phyloP scores from a whole-genome alignment of 306 rosid genomes.

The Datisca glomerata region DNA sequence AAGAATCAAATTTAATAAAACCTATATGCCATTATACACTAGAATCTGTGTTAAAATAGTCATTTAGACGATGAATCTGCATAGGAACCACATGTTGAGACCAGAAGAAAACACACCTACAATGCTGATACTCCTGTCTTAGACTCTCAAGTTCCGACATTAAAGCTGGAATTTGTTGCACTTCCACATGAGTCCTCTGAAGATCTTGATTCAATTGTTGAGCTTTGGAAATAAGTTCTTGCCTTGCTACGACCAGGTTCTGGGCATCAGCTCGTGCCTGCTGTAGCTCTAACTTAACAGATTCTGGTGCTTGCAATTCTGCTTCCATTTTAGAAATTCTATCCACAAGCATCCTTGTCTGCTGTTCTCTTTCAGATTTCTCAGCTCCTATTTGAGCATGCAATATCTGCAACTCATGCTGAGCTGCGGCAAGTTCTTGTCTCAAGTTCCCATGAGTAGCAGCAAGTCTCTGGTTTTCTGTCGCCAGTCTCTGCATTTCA shows the following conservation, averaged over 20 bases:
- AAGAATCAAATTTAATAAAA: conserved; percentile 1
- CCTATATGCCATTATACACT: neutral
- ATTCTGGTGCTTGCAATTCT: conserved; percentile 45
- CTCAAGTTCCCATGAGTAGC: conserved; percentile 66
- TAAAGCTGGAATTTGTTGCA: conserved; percentile 66
- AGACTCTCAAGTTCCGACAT: conserved; percentile 62
- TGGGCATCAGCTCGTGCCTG: conserved; percentile 65
- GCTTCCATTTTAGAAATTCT: conserved; percentile 70
- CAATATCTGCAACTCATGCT: conserved; percentile 78
- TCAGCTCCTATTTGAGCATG: conserved; percentile 52
- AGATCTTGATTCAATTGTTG: conserved; percentile 70
- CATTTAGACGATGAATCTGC: no score
- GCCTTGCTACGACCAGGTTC: conserved; percentile 46
- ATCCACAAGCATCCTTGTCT: conserved; percentile 39
- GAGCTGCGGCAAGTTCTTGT: conserved; percentile 80
- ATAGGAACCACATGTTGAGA: no score
- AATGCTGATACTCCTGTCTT: conserved; percentile 83
- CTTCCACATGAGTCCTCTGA: conserved; percentile 67
- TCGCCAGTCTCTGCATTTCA: conserved; percentile 73
- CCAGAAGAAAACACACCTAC: conserved; percentile 50
- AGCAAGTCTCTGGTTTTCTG: conserved; percentile 81
- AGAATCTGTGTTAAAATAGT: neutral
- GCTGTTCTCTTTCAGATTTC: conserved; percentile 77
- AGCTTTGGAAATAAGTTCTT: conserved; percentile 57
- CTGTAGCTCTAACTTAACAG: conserved; percentile 61